Conservation (phyloP, 768 basidiomycete genomes). For the Auricularia sp. region DNA sequence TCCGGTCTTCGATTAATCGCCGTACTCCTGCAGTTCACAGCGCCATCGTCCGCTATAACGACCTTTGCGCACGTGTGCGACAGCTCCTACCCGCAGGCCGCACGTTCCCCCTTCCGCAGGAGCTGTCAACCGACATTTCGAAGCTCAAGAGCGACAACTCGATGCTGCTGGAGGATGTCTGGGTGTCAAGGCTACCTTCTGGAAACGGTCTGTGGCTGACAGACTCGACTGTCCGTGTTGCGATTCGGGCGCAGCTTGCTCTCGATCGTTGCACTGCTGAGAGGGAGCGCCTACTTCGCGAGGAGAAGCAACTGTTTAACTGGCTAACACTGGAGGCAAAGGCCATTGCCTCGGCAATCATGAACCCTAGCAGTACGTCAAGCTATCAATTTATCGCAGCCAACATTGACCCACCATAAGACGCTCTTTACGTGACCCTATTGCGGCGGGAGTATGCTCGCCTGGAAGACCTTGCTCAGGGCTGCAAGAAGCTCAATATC, state of each 20-base stretch:
- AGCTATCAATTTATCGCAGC: no score
- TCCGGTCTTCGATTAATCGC: conserved; percentile 20
- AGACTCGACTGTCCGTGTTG: conserved; percentile 19
- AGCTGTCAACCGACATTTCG: conserved; percentile 21
- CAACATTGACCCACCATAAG: no score
- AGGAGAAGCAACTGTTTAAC: conserved; percentile 25
- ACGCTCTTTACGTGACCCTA: no score
- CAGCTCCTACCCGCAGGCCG: conserved; percentile 14
- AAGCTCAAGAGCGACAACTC: conserved; percentile 9
- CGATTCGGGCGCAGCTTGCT: conserved; percentile 23
- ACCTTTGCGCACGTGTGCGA: conserved; percentile 17
- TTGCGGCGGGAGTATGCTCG: no score
- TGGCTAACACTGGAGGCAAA: conserved; percentile 23
- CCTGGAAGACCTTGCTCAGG: no score
- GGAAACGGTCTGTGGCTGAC: conserved; percentile 23
- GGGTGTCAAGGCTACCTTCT: conserved; percentile 16
- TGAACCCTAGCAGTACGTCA: no score
- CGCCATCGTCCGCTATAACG: conserved; percentile 23
- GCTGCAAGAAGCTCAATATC: no score
- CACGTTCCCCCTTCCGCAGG: conserved; percentile 22
- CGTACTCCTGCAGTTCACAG: conserved; percentile 20
- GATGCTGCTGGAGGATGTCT: conserved; percentile 27
- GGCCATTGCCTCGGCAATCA: no score
- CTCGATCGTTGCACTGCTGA: conserved; percentile 23
- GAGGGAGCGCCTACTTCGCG: conserved; percentile 12